Evolutionary conservation across 2,329 filamentous ascomycete species (phyloP).

Genomic region (Monilinia vaccinii-corymbosi): DNA sequence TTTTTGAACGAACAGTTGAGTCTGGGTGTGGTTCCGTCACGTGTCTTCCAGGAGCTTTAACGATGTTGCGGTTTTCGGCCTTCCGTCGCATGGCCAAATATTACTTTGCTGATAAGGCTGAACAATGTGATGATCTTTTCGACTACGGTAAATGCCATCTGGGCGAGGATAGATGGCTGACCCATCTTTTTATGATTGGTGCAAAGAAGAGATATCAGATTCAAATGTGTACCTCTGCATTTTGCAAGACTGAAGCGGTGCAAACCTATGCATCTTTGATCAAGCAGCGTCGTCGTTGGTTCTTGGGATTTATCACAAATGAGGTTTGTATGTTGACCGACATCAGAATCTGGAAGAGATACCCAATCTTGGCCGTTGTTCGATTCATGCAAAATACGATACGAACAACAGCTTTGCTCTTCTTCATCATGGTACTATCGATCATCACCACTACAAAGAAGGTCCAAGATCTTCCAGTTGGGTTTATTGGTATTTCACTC

Average conservation of each 20-base stretch:
- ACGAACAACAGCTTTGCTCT: conserved; percentile 83
- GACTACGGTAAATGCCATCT: conserved; percentile 94
- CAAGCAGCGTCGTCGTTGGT: conserved; percentile 94
- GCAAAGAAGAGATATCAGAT: conserved; percentile 91
- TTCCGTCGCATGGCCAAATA: conserved; percentile 97
- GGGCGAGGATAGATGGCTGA: conserved; percentile 93
- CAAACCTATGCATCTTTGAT: conserved; percentile 77
- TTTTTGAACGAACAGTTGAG: conserved; percentile 92
- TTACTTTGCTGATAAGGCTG: conserved; percentile 95
- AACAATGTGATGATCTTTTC: conserved; percentile 91
- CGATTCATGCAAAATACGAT: conserved; percentile 96
- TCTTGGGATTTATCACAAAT: conserved; percentile 94
- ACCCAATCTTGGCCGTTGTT: conserved; percentile 76
- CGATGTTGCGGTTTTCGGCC: conserved; percentile 90
- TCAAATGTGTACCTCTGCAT: conserved; percentile 93
- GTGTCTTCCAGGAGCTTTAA: conserved; percentile 89
- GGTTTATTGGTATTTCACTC: conserved; percentile 86
- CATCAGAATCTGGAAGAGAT: conserved; percentile 80
- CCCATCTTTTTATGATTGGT: conserved; percentile 97
- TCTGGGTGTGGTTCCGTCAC: conserved; percentile 91
- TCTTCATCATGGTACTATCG: conserved; percentile 87
- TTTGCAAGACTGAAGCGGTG: conserved; percentile 97
- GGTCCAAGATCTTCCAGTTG: conserved; percentile 72
- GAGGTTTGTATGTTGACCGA: conserved; percentile 98
- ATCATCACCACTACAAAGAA: conserved; percentile 76